Evolutionary conservation across 768 basidiomycete species (phyloP), one percentile per base, ranked within the genome.

Genomic region (Basidioascus undulatus): DNA sequence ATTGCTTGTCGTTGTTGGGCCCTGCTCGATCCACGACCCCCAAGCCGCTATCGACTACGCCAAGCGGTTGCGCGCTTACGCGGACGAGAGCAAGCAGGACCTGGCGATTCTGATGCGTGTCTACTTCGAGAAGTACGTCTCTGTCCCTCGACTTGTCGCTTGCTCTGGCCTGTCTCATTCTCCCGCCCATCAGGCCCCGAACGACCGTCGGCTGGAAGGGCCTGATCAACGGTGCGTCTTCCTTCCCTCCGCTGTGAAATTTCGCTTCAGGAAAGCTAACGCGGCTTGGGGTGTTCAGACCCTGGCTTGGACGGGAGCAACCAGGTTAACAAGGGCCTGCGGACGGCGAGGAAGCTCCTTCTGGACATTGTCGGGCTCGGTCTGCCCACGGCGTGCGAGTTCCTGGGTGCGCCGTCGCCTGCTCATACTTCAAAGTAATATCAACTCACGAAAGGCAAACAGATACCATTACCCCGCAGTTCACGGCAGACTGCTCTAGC

Each of bases 131-230:
- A 96, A 96, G 44, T 59, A 31, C 32, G 54, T 44, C 28, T 9
- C 34, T 15, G 30, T 16, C 37, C 11, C 7, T 12, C 26, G 20
- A 19, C 12, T 28, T 18, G 16, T 24, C 13, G 2, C 23, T 5
- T 27, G 21, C 4, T 15, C 13, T 9, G 30, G 6, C 37, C 6
- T 16, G 3, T 13, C 8, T 15, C 13, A 24, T 21, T 1, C 13
- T 15, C 5, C 18, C 16, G 10, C 15, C 25, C 11, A 15, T 16
- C 21, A 55, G 60, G 52, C 63, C 62, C 1, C 46, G 89, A 24
- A 96, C 89, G 6, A 94, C 89, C 0, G 77, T 96, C 36, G 92
- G 92, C 21, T 98, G 89, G 89, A 98, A 98, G 58, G 89, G 89
- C 28, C 70, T 96, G 47, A 94, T 96, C 61, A 96, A 94, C 55